phyloP scores from a whole-genome alignment of 2,329 filamentous ascomycete genomes.

The Epicoccum nigrum region DNA sequence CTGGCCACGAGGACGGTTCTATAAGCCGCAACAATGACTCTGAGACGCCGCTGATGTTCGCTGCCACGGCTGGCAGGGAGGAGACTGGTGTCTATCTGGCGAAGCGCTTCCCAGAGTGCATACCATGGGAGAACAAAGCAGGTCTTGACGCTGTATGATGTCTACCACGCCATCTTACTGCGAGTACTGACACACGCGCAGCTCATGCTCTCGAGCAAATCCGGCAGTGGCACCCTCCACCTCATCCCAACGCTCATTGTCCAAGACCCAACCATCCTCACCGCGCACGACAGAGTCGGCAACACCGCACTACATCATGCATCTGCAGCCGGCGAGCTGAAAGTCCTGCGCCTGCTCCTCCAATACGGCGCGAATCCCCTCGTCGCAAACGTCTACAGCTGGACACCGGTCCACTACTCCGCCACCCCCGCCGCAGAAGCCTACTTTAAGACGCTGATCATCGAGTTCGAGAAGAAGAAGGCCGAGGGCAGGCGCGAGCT shows the following conservation, averaged over 20 bases:
- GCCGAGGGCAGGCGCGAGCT: slow-evolving; percentile 48
- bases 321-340: slow-evolving; percentile 78
- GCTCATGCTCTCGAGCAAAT: slow-evolving; percentile 50
- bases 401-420: slow-evolving; percentile 84
- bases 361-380: slow-evolving; percentile 78
- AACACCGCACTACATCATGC: slow-evolving; percentile 90
- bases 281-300: slow-evolving; percentile 67
- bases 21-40: slow-evolving; percentile 79
- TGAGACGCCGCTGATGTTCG: slow-evolving; percentile 83
- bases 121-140: slow-evolving; percentile 68
- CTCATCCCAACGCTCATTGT: slow-evolving; percentile 49
- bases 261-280: slow-evolving; percentile 36
- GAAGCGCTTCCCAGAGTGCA: slow-evolving; percentile 65
- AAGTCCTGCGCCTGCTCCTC: slow-evolving; percentile 76
- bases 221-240: slow-evolving; percentile 51
- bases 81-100: slow-evolving; percentile 76
- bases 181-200: slow-evolving; percentile 17
- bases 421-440: slow-evolving; percentile 83
- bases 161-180: too few relatives aligned
- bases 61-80: slow-evolving; percentile 71
- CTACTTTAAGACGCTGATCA: slow-evolving; percentile 78
- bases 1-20: slow-evolving; percentile 75
- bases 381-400: slow-evolving; percentile 75
- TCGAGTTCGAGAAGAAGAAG: slow-evolving; percentile 70
- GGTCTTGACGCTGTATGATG: slow-evolving; percentile 70